A percentile compares a stretch with the other conserved stretches of the same genome.
Conservation (phyloP, 345 rosid species). For the Citrus sp. region DNA sequence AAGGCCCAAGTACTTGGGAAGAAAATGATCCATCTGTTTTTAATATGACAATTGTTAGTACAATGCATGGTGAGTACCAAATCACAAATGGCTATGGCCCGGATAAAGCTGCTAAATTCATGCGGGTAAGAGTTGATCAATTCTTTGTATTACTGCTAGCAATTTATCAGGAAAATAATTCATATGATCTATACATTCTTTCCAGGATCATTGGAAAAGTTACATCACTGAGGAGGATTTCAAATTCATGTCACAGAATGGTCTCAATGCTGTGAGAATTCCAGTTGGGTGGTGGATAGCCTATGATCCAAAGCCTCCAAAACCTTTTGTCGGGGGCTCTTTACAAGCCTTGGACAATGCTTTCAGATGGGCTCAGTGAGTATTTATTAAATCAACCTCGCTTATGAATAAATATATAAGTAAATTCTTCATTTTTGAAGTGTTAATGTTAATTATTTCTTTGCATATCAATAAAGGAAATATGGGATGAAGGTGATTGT, state of each 20-base stretch:
- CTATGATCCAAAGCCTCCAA: slow-evolving; percentile 30
- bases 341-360: slow-evolving; percentile 31
- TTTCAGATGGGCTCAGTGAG: slow-evolving; percentile 36
- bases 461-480: slow-evolving; percentile 13
- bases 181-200: not conserved
- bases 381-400: not conserved
- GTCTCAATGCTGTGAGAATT: slow-evolving; percentile 34
- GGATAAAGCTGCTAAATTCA: slow-evolving; percentile 22
- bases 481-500: slow-evolving; percentile 29
- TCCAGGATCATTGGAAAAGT: slow-evolving; percentile 32
- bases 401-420: too few relatives aligned
- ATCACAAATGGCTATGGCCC: slow-evolving; percentile 39
- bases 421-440: not conserved
- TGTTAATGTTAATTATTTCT: not conserved
- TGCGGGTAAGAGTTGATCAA: slow-evolving; percentile 18
- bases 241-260: slow-evolving; percentile 30
- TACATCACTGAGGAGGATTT: slow-evolving; percentile 36
- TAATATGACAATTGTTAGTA: slow-evolving; percentile 13
- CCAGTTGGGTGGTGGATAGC: slow-evolving; percentile 46
- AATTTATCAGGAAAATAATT: not conserved
- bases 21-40: slow-evolving; percentile 34
- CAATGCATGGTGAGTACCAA: slow-evolving; percentile 32
- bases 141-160: not conserved
- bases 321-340: slow-evolving; percentile 36
- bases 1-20: slow-evolving; percentile 24